Base-by-base conservation (phyloP, 257 asterid species). In the Gentiana straminea region DNA sequence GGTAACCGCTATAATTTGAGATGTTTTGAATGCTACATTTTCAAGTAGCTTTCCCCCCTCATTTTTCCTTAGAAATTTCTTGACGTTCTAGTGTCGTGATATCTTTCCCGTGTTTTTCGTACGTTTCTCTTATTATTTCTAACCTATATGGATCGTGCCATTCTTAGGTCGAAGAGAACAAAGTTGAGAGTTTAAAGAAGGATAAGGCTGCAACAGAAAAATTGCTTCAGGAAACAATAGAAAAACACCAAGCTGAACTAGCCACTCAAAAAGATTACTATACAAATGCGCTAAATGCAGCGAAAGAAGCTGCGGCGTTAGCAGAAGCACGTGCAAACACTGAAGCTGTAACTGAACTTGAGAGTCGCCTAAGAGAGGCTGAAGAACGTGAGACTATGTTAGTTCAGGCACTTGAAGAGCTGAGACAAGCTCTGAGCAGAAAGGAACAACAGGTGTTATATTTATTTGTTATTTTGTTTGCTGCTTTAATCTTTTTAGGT, bases 231-330 rank as follows among this genome's bases (percentile, higher is more conserved):
- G 99, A 89, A 76, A 81, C 97, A 67, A 86, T 92, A 50, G 99
- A 89, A 66, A 89, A 78, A 67, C 94, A 92, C 78, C 97, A 92
- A 76, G 76, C 80, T 59, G 99, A 92, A 72, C 86, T 86, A 65
- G 77, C 83, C 43, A 62, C 79, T 63, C 96, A 92, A 71, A 92
- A 92, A 70, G 99, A 89, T 62, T 82, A 83, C 78, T 92, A 83
- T 66, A 78, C 94, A 49, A 75, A 61, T 77, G 99, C 99, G 50
- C 73, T 89, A 67, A 82, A 67, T 66, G 92, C 80, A 12, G 94
- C 99, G 55, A 92, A 82, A 70, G 97, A 92, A 82, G 97, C 99
- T 37, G 97, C 81, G 72, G 75, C 99, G 58, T 80, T 92, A 71
- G 97, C 96, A 53, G 95, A 92, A 75, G 89, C 94, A 57, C 84